Evolutionary conservation across 2,329 filamentous ascomycete genomes (phyloP), one percentile per base, ranked within the genome.

Genomic region (Chalaropsis ovoidea): DNA sequence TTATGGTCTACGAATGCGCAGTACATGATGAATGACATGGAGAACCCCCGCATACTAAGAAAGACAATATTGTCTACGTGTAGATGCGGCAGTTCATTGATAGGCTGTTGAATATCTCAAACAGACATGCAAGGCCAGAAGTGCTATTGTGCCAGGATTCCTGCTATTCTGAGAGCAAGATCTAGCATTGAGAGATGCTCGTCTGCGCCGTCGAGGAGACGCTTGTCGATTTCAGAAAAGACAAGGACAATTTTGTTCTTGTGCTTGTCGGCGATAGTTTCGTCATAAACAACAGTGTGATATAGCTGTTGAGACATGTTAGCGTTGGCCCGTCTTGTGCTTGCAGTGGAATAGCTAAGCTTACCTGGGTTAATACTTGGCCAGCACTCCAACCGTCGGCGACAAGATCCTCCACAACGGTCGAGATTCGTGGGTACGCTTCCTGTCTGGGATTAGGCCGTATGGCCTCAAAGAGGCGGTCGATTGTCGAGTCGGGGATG

Each of bases 351-450:
- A 31, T 22, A 11, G 45, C 56, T 27, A 6, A 15, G 3, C 78
- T 75, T 77, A 88, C 87, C 81, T 96, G 91, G 19, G 82, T 79
- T 45, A 97, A 81, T 31, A 96, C 84, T 76, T 97, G 94, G 6
- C 86, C 86, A 27, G 93, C 94, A 74, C 92, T 96, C 93, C 94
- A 99, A 8, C 94, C 94, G 76, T 97, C 94, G 0, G 93, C 93
- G 60, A 97, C 86, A 79, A 99, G 86, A 69, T 96, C 88, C 71
- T 92, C 89, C 4, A 97, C 88, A 5, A 90, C 86, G 69, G 85
- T 85, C 0, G 90, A 85, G 17, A 99, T 83, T 13, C 82, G 81
- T 67, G 85, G 81, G 72, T 95, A 99, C 0, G 85, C 80, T 15
- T 82, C 80, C 0, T 82, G 81, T 45, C 80, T 80, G 27, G 82